Percentiles rank a stretch among this genome's conserved stretches.
Conservation (phyloP, 495 filamentous ascomycete genomes). For the Xylaria nigripes region DNA sequence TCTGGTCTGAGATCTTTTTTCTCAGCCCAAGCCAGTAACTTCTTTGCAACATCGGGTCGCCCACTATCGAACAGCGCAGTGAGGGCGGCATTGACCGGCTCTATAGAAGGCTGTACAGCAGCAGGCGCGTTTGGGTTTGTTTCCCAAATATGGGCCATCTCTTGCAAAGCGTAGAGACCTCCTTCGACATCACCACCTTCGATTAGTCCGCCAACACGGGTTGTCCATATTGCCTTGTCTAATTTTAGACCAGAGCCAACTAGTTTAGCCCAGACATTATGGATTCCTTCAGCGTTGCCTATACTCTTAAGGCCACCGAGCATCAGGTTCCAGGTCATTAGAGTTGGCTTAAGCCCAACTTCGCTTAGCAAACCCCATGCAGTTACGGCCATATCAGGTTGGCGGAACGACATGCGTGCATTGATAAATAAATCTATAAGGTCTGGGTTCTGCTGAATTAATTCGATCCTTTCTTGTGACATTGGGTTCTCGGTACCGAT, state of each 20-base stretch:
- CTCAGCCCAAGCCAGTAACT: constrained; percentile 52
- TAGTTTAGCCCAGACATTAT: constrained; percentile 53
- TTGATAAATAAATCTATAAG: constrained; percentile 51
- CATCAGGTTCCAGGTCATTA: constrained; percentile 56
- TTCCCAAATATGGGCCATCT: constrained; percentile 51
- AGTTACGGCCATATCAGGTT: constrained; percentile 40
- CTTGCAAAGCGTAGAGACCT: constrained; percentile 49
- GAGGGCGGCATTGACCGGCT: constrained; percentile 56
- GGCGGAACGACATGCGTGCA: constrained; percentile 41
- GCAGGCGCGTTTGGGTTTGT: constrained; percentile 16
- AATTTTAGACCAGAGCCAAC: constrained; percentile 41
- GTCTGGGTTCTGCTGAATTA: constrained; percentile 19
- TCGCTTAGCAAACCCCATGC: constrained; percentile 53
- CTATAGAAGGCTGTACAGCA: constrained; percentile 48
- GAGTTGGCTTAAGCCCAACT: constrained; percentile 40
- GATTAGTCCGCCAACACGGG: constrained; percentile 53
- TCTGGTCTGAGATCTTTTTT: constrained; percentile 51
- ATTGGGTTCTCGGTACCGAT: constrained; percentile 18
- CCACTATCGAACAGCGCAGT: constrained; percentile 31
- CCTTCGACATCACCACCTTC: constrained; percentile 34
- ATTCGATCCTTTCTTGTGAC: constrained; percentile 12
- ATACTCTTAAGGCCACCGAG: constrained; percentile 47
- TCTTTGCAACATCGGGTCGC: constrained; percentile 26
- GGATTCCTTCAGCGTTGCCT: constrained; percentile 41
- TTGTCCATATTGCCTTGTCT: constrained; percentile 52